Conservation (phyloP, 164 flowering plant genomes). For the Berberis thunbergii region DNA sequence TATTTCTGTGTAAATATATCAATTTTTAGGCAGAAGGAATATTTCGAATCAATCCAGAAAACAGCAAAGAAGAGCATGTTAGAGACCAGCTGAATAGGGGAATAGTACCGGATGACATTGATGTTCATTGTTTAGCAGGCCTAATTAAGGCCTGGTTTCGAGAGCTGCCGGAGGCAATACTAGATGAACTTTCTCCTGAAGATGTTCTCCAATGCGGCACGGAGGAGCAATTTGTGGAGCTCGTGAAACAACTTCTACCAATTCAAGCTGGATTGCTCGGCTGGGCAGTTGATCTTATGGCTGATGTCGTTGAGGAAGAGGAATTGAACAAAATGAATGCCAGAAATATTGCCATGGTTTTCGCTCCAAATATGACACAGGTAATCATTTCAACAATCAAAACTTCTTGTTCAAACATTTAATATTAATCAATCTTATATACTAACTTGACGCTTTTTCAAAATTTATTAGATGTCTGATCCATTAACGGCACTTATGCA, state of each 20-base stretch:
- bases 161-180: conserved; percentile 83
- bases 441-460: background rate
- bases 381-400: conserved; percentile 18
- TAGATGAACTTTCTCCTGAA: conserved; percentile 93
- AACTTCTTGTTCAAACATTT: background rate
- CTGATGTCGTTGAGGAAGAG: conserved; percentile 93
- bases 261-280: conserved; percentile 73
- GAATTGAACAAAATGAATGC: conserved; percentile 93
- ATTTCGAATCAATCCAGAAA: conserved; percentile 91
- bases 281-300: conserved; percentile 96
- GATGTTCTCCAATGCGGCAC: conserved; percentile 78
- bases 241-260: conserved; percentile 67
- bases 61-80: conserved; percentile 81
- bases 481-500: conserved; percentile 97
- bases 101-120: conserved; percentile 76
- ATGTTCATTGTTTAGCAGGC: conserved; percentile 94
- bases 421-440: background rate
- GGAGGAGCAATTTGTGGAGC: conserved; percentile 71
- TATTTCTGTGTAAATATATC: background rate
- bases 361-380: conserved; percentile 91
- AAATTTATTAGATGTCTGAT: conserved; percentile 74
- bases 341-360: conserved; percentile 47
- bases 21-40: conserved; percentile 81
- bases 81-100: conserved; percentile 86
- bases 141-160: conserved; percentile 86